phyloP scores from a whole-genome alignment of 176 grass and related monocot genomes.

The Oryza glumipatula region DNA sequence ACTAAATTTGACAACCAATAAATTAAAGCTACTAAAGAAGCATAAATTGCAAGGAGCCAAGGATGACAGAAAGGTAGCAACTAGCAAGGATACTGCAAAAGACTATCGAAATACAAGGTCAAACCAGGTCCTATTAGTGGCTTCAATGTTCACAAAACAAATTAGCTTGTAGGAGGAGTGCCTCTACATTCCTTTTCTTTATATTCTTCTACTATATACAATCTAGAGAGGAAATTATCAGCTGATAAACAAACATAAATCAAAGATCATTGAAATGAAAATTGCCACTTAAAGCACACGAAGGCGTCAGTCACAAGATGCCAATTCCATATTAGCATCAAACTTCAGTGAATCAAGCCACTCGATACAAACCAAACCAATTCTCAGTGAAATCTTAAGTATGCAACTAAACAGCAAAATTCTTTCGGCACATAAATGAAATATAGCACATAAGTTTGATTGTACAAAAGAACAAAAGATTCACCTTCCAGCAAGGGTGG shows the following conservation, averaged over 20 bases:
- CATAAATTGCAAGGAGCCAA: conserved; percentile 21
- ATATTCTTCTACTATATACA: neutral
- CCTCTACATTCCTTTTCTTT: neutral
- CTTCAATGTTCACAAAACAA: conserved; percentile 8
- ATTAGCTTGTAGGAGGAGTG: neutral
- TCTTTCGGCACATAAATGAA: neutral
- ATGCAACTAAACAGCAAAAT: conserved; percentile 5
- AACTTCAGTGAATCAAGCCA: conserved; percentile 12
- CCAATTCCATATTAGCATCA: conserved; percentile 41
- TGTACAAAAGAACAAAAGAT: conserved; percentile 20
- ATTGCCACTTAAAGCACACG: neutral
- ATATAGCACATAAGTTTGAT: conserved; percentile 1
- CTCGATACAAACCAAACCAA: neutral
- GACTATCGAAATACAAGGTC: neutral
- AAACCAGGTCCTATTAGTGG: neutral
- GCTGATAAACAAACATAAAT: neutral
- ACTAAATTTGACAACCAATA: neutral
- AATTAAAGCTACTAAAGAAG: conserved; percentile 8
- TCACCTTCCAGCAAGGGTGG: conserved; percentile 83
- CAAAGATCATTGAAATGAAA: conserved; percentile 17
- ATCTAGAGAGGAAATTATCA: neutral
- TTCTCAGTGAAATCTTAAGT: neutral
- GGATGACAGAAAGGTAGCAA: neutral
- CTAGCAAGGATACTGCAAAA: neutral
- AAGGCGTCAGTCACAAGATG: conserved; percentile 9